Percentiles rank a stretch among this genome's conserved stretches.
Evolutionary conservation across 805 yeast species (phyloP).

Genomic region (Tetrapisispora namnaoensis): DNA sequence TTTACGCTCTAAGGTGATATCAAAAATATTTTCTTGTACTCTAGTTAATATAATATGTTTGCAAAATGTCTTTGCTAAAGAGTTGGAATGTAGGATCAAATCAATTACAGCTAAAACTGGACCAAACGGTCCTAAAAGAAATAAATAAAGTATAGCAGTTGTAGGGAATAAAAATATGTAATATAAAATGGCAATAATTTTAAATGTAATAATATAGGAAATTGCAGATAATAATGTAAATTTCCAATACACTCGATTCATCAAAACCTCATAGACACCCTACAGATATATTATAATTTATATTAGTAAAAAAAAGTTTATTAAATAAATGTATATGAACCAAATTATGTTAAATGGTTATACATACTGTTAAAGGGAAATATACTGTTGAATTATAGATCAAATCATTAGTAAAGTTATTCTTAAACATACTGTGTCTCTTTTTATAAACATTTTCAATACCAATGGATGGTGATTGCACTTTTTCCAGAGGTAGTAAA

Average conservation of each 20-base stretch:
- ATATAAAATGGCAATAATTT: constrained; percentile 14
- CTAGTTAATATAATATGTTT: constrained; percentile 19
- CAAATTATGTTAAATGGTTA: background rate
- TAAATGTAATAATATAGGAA: constrained; percentile 16
- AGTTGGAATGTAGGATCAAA: constrained; percentile 23
- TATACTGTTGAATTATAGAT: background rate
- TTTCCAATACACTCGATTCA: constrained; percentile 22
- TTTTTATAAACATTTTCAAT: background rate
- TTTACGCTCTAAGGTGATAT: constrained; percentile 12
- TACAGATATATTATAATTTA: constrained; percentile 1
- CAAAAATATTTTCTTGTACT: constrained; percentile 18
- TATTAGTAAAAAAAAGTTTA: background rate
- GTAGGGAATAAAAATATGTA: constrained; percentile 23
- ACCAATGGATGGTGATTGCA: background rate
- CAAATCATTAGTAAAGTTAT: background rate
- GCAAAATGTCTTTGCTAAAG: constrained; percentile 18
- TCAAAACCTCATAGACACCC: constrained; percentile 22
- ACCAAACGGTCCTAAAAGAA: constrained; percentile 28
- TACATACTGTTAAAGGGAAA: constrained; percentile 2
- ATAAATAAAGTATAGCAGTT: constrained; percentile 15
- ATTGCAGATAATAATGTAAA: constrained; percentile 17
- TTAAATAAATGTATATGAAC: background rate
- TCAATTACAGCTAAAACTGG: constrained; percentile 22
- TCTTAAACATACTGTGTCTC: background rate
- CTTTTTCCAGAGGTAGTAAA: background rate